A percentile compares a stretch with the other conserved stretches of the same genome.
Evolutionary conservation across 768 basidiomycete species (phyloP).

Genomic region (Lactarius akahatsu): DNA sequence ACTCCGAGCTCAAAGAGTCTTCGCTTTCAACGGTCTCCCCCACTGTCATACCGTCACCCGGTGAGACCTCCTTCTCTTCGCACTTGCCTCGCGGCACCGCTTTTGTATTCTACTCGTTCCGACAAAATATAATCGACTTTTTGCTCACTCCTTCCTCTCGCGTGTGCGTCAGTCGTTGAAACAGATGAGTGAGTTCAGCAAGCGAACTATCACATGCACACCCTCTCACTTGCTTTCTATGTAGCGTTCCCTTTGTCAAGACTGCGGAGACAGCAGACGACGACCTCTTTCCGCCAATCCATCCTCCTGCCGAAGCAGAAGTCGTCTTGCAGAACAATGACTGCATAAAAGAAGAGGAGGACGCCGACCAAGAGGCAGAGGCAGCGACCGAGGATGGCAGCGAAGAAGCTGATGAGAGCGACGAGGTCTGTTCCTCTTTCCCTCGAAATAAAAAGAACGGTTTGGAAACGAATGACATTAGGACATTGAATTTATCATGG

Average conservation of each 20-base stretch:
- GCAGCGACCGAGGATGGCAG: slow-evolving; percentile 41
- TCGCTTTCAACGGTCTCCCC: slow-evolving; percentile 31
- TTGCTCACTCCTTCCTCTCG: slow-evolving; percentile 24
- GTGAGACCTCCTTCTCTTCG: slow-evolving; percentile 22
- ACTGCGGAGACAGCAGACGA: slow-evolving; percentile 12
- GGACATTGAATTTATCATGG: slow-evolving; percentile 93
- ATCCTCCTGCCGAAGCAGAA: slow-evolving; percentile 28
- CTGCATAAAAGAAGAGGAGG: slow-evolving; percentile 24
- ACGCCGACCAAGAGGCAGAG: slow-evolving; percentile 35
- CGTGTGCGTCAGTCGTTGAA: slow-evolving; percentile 28
- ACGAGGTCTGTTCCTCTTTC: slow-evolving; percentile 51
- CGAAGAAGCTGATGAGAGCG: slow-evolving; percentile 41
- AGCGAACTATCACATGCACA: neutral
- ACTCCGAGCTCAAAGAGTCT: slow-evolving; percentile 27
- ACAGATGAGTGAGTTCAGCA: slow-evolving; percentile 28
- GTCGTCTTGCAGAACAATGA: slow-evolving; percentile 20
- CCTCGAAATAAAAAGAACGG: slow-evolving; percentile 20
- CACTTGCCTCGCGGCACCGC: neutral
- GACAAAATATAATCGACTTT: slow-evolving; percentile 25
- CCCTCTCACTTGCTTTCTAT: slow-evolving; percentile 4
- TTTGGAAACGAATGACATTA: slow-evolving; percentile 32
- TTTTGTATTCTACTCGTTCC: slow-evolving; percentile 29
- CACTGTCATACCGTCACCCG: slow-evolving; percentile 23
- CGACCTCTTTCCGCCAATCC: slow-evolving; percentile 16
- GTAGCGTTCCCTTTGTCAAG: slow-evolving; percentile 24